Base-by-base conservation (phyloP, 805 yeast genomes). In the Schwanniomyces polymorphus region DNA sequence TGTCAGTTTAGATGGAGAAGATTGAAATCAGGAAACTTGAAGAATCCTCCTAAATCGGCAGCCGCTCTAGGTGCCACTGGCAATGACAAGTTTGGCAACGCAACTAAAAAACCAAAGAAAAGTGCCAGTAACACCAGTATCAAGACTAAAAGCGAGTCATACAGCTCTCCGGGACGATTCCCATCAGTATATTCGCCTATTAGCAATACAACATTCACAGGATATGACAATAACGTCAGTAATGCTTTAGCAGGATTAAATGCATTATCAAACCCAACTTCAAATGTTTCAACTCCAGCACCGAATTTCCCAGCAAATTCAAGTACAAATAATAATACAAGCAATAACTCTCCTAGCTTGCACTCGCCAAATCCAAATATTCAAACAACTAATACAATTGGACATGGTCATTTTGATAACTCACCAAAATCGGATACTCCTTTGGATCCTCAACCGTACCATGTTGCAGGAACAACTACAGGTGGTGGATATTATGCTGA, bases 1-100 rank as follows among this genome's bases (percentile, higher is more conserved):
- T 73, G 78, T 52, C 78, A 73, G 56, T 73, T 73, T 49, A 63
- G 78, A 48, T 74, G 78, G 78, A 64, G 78, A 55, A 55, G 78
- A 25, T 64, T 74, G 53, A 74, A 74, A 56, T 61, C 67, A 34
- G 78, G 78, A 2, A 74, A 70, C 54, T 60, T 70, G 49, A 70
- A 70, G 53, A 68, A 69, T 46, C 77, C 78, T 10, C 78, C 78
- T 10, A 73, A 72, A 44, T 60, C 68, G 23, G 68, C 73, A 11
- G 58, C 64, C n/a, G 41, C 29, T 9, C 26, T 38, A 7, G 39
- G 39, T 5, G 12, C 18, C 18, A 27, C 47, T 25, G 33, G 38
- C 25, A 26, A 12, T 7, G 38, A 25, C 26, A 38, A 38, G 29
- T 26, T 38, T 25, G 41, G 41, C 21, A 26, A 23, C 12, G n/a